Base-by-base conservation (phyloP, 176 grass and related monocot genomes). In the Phoenix roebelenii region DNA sequence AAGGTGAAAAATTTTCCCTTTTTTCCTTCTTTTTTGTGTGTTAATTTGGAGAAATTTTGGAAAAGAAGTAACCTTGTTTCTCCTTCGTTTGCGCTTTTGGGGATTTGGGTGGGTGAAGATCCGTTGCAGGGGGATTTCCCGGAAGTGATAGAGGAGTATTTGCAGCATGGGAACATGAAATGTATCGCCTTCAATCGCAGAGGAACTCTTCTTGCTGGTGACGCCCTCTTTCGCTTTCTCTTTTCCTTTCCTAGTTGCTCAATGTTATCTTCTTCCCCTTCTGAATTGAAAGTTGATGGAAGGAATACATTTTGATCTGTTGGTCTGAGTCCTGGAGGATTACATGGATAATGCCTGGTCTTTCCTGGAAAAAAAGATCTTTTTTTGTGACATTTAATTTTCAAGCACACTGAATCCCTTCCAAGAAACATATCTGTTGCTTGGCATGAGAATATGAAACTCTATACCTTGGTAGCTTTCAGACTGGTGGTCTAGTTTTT, bases 101-200 rank as follows among this genome's bases (percentile, higher is more conserved):
- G 35, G 7, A 39, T 61, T 64, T 70, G 16, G 67, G n/a, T 72
- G 76, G 62, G 68, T 79, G 74, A 76, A 98, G 88, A 98, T 81
- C 94, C 88, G 1, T 74, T 89, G 80, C 94, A 98, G 76, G 88
- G 88, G 73, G 94, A 93, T 76, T 98, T 98, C 57, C 94, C 93
- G 1, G 94, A 98, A 78, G 68, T 87, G 19, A 98, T 98, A 17
- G 94, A 98, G 74, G 94, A 98, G 79, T 98, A 64, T 73, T 76
- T 98, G 84, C 82, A 93, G 67, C 79, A 93, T 83, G 94, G 88
- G 63, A 98, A 64, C 83, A 98, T 98, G 94, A 98, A 98, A 83
- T 98, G 94, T 54, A 83, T 98, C n/a, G 70, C 94, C 7, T 98
- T 98, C 69, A 92, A 98, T 70, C 81, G 87, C 58, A 75, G 69